Evolutionary conservation across 2,329 filamentous ascomycete genomes (phyloP).

Genomic region (Malbranchea zuffiana): DNA sequence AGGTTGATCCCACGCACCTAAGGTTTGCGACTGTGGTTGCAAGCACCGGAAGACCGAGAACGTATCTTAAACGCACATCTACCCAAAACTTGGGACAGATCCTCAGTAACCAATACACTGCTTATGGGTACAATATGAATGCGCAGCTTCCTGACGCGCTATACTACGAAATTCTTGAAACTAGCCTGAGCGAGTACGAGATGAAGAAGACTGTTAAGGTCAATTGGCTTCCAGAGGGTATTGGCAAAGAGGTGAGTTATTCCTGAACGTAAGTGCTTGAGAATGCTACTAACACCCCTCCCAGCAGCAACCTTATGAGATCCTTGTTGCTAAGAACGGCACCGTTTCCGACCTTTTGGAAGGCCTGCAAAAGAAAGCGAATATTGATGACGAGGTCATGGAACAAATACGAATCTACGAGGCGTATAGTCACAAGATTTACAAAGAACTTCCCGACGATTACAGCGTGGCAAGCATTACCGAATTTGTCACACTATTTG

Average conservation of each 20-base stretch:
- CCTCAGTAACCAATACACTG: constrained; percentile 61
- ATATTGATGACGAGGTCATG: constrained; percentile 63
- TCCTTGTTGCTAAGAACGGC: constrained; percentile 81
- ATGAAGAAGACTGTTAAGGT: constrained; percentile 82
- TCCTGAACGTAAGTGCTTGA: not conserved
- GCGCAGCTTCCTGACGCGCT: constrained; percentile 65
- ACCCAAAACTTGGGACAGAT: constrained; percentile 66
- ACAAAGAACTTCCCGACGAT: constrained; percentile 61
- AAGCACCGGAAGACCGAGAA: constrained; percentile 64
- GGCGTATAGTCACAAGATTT: constrained; percentile 69
- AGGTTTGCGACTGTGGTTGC: constrained; percentile 82
- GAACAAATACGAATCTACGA: constrained; percentile 72
- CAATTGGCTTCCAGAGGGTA: constrained; percentile 75
- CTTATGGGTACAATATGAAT: constrained; percentile 54
- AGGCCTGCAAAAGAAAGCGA: constrained; percentile 67
- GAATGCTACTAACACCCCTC: constrained; percentile 1
- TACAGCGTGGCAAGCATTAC: constrained; percentile 70
- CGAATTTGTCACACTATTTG: constrained; percentile 73
- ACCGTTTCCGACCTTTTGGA: constrained; percentile 67
- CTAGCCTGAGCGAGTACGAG: constrained; percentile 85
- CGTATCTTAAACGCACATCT: constrained; percentile 61
- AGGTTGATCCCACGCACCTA: constrained; percentile 71
- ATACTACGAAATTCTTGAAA: constrained; percentile 88
- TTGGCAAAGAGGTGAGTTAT: constrained; percentile 67
- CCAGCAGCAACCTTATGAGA: constrained; percentile 58